These are phyloP conservation scores for Immersiella caudata DNA, from an alignment of 495 filamentous ascomycete genomes.

Conservation along the genomic window DNA sequence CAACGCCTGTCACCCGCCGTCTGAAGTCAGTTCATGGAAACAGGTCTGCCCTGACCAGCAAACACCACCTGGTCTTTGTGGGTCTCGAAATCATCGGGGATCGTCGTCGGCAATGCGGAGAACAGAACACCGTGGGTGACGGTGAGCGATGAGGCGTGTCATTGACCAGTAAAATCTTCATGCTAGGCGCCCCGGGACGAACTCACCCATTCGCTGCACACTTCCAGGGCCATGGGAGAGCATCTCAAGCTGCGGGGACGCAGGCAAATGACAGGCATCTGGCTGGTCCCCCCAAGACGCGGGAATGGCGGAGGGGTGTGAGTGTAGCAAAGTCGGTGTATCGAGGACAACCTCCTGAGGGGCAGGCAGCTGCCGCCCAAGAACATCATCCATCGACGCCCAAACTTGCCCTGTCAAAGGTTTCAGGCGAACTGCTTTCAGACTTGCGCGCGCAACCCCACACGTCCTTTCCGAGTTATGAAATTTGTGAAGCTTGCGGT, in stretches of 20 bases:
- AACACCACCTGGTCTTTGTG: not conserved
- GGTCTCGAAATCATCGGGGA: not conserved
- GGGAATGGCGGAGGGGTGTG: not conserved
- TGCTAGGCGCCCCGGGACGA: not conserved
- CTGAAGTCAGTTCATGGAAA: not conserved
- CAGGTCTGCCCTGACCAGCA: not conserved
- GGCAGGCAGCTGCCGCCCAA: no score
- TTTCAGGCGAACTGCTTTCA: not conserved
- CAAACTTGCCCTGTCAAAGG: not conserved
- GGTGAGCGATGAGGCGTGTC: not conserved
- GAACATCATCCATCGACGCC: not conserved
- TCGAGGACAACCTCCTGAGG: not conserved
- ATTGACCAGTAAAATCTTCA: not conserved
- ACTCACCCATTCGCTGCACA: constrained; percentile 5
- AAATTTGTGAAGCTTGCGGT: not conserved
- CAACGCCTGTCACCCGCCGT: constrained; percentile 5
- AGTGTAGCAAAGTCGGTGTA: not conserved
- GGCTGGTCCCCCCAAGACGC: not conserved
- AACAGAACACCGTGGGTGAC: not conserved
- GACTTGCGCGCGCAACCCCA: not conserved
- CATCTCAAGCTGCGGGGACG: not conserved
- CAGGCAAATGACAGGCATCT: not conserved
- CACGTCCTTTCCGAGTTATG: not conserved
- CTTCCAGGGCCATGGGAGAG: constrained; percentile 1
- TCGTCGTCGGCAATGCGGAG: not conserved